Base-by-base conservation (phyloP, 1,284 basidiomycete genomes). In the Acaromyces ingoldii region DNA sequence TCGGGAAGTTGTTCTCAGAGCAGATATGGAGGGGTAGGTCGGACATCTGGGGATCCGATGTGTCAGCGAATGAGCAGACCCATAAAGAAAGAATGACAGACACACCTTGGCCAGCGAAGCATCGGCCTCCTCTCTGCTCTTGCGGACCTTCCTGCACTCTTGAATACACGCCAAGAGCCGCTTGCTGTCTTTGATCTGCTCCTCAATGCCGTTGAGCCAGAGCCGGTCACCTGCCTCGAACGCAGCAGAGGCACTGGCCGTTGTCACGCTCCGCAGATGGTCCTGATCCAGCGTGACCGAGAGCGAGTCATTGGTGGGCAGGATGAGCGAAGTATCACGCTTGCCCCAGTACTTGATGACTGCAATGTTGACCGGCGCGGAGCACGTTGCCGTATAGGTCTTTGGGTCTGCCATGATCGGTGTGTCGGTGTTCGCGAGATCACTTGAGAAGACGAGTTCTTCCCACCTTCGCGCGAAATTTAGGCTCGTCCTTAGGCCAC, bases 1-100 rank as follows among this genome's bases (percentile, higher is more conserved):
- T 98, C 22, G 93, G 93, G 81, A 99, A 98, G 81, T 98, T 98
- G 83, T 99, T 99, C 79, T 85, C 86, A 9, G 92, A 97, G 55
- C 84, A 84, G 62, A 99, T 91, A 78, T 89, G 67, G 10, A 71
- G 64, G 13, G 60, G 52, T 58, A 62, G 74, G 55, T 55, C 44
- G 15, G 64, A 75, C 15, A 68, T 62, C 58, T 66, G 80, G 28
- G 53, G 3, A 17, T 31, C 17, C 10, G 11, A 41, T 41, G 39
- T 19, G 39, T 19, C 11, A 11, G 13, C 11, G 19, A 34, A 13
- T 34, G 33, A 34, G 33, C 33, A n/a, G 33, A 13, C 9, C 10
- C 31, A n/a, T 33, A 10, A 33, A 33, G 31, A 33, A n/a, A 33
- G 13, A 11, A 22, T 9, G 6, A 9, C 7, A 9, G 3, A 39